Conservation (phyloP, 2,329 filamentous ascomycete genomes). For the Chalara sp. region DNA sequence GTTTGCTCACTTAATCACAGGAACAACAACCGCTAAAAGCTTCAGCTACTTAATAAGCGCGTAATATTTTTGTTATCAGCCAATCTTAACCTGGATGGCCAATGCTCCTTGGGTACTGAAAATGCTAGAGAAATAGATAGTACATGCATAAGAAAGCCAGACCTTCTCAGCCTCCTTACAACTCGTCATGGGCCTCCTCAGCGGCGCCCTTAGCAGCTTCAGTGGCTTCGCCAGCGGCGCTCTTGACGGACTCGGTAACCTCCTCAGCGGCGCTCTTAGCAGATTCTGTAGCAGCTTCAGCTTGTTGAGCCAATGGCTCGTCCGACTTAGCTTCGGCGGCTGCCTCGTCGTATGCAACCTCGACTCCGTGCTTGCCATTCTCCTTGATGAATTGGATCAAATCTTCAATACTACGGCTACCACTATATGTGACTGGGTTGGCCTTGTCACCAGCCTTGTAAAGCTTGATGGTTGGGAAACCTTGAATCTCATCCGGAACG, state of each 20-base stretch:
- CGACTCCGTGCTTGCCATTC: conserved; percentile 84
- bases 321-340: conserved; percentile 41
- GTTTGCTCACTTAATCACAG: no score
- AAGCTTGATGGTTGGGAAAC: conserved; percentile 99
- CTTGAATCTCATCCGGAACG: conserved; percentile 91
- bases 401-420: conserved; percentile 84
- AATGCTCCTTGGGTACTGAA: not conserved
- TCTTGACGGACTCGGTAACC: conserved; percentile 40
- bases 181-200: conserved; percentile 58
- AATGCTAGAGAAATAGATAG: conserved; percentile 12
- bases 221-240: conserved; percentile 39
- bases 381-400: conserved; percentile 88
- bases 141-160: conserved; percentile 18
- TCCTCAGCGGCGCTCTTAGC: conserved; percentile 35
- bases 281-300: conserved; percentile 30
- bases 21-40: no score
- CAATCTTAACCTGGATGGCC: not conserved
- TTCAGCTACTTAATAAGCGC: not conserved
- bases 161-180: conserved; percentile 46
- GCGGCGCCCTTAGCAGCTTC: conserved; percentile 30
- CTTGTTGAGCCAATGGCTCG: conserved; percentile 32
- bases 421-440: conserved; percentile 78
- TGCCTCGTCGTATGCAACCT: conserved; percentile 52
- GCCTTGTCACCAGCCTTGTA: conserved; percentile 87
- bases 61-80: not conserved